These are phyloP conservation scores for Massarina eburnea DNA, from an alignment of 2,329 filamentous ascomycete genomes.

Conservation along the genomic window DNA sequence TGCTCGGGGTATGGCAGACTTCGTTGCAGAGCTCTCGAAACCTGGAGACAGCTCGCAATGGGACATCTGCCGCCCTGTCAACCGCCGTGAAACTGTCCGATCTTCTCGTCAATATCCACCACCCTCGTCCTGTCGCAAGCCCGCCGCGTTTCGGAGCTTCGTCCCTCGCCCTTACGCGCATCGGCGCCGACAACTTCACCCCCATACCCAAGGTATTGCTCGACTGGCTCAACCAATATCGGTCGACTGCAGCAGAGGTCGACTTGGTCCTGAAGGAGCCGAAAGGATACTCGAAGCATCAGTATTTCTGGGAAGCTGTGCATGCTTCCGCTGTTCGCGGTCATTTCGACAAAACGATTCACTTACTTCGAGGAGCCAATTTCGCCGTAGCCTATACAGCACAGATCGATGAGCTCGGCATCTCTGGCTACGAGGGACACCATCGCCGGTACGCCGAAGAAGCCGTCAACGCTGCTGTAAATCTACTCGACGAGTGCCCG, in stretches of 20 bases:
- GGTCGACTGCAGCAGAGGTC: conserved; percentile 69
- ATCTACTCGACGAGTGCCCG: conserved; percentile 73
- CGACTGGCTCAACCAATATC: conserved; percentile 77
- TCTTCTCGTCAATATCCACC: conserved; percentile 77
- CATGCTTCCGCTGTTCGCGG: conserved; percentile 71
- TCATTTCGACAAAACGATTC: conserved; percentile 66
- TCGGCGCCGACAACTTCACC: conserved; percentile 26
- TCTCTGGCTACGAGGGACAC: conserved; percentile 70
- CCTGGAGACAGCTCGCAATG: conserved; percentile 30
- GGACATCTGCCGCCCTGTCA: conserved; percentile 61
- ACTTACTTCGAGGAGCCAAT: conserved; percentile 71
- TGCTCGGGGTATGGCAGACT: conserved; percentile 57
- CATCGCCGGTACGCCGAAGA: conserved; percentile 78
- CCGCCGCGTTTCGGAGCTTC: conserved; percentile 26
- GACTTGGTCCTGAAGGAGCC: conserved; percentile 63
- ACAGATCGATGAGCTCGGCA: conserved; percentile 59
- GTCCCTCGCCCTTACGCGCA: conserved; percentile 27
- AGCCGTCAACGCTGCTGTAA: conserved; percentile 68
- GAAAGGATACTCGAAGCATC: conserved; percentile 75
- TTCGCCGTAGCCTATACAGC: conserved; percentile 74
- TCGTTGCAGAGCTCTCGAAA: conserved; percentile 13
- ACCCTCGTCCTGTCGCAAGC: conserved; percentile 45
- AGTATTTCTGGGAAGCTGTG: conserved; percentile 83
- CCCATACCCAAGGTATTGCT: conserved; percentile 77
- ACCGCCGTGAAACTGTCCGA: conserved; percentile 80